Evolutionary conservation across 2,329 filamentous ascomycete genomes (phyloP), one percentile per base, ranked within the genome.

Genomic region (Claviceps arundinis): DNA sequence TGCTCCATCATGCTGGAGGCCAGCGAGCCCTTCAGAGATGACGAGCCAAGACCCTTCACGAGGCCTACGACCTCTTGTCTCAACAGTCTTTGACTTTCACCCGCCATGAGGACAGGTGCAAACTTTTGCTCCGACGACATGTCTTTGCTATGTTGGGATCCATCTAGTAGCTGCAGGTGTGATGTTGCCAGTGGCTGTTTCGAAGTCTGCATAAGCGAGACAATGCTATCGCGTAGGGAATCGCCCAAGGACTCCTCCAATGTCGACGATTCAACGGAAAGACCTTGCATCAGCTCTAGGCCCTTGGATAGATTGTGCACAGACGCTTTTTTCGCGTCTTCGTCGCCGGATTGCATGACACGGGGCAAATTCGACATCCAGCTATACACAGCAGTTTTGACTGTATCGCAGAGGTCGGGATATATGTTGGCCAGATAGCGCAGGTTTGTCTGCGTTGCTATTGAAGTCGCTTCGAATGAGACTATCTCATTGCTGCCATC

Each of bases 351-450:
- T 64, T 91, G 88, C 81, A 96, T 90, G 14, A 88, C 68, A 16
- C 89, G 79, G 5, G 91, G 84, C 17, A 98, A 76, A 42, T 87
- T 84, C 2, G 81, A 80, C 24, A 90, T 77, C 89, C 90, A 96
- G 50, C 82, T 82, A 64, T 91, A 86, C 1, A 94, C 74, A 1
- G 80, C 84, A 30, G 75, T 77, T 59, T 87, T 87, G 26, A 91
- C 70, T 2, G 78, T 70, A 22, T 85, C 81, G 3, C 76, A 70
- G 2, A 90, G 73, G 48, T 77, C 71, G 1, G 75, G 68, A 58
- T 89, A 81, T 11, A 82, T 78, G 41, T 70, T 74, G 5, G 84
- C 70, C 26, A 94, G 70, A 55, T 82, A 76, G 30, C 73, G 73
- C 4, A 95, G 65, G 48, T 67, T 73, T 1, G 78, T 80, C 43